phyloP scores from a whole-genome alignment of 2,329 filamentous ascomycete genomes.

The Cladorrhinum sp. region DNA sequence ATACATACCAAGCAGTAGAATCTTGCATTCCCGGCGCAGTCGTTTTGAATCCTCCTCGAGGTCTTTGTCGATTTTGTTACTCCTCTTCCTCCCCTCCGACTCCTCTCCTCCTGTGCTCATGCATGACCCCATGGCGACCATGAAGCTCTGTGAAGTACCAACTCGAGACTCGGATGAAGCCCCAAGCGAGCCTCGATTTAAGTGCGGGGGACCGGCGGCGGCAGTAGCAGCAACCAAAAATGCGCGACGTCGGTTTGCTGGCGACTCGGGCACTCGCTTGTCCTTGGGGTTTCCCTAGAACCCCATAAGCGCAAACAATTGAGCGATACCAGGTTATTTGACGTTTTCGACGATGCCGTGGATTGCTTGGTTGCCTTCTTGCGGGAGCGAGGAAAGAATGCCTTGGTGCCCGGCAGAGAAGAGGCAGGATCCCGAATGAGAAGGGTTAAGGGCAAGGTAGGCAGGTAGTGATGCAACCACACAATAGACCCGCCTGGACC shows the following conservation, averaged over 20 bases:
- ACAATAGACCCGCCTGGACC: constrained; percentile 5
- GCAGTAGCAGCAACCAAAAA: constrained; percentile 3
- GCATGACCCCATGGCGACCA: constrained; percentile 78
- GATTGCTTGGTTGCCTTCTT: constrained; percentile 1
- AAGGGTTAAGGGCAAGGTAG: neutral
- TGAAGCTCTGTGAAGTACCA: constrained; percentile 14
- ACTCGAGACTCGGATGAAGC: constrained; percentile 11
- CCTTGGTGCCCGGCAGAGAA: no score
- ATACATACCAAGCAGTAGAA: constrained; percentile 80
- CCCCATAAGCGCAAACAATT: constrained; percentile 18
- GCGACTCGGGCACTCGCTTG: constrained; percentile 18
- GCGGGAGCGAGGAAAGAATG: neutral
- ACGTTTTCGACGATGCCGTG: neutral
- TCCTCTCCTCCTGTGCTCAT: constrained; percentile 87
- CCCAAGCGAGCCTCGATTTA: constrained; percentile 7
- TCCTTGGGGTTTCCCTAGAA: constrained; percentile 20
- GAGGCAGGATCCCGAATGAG: constrained; percentile 5
- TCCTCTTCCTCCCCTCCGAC: constrained; percentile 90
- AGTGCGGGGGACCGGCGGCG: neutral
- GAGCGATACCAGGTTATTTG: neutral
- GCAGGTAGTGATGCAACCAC: constrained; percentile 8
- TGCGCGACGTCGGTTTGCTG: constrained; percentile 4
- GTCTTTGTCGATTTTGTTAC: constrained; percentile 89
- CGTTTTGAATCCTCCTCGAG: constrained; percentile 92
- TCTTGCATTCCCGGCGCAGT: constrained; percentile 97